phyloP scores from a whole-genome alignment of 2,329 filamentous ascomycete genomes.

The Alternaria hordeiaustralica region DNA sequence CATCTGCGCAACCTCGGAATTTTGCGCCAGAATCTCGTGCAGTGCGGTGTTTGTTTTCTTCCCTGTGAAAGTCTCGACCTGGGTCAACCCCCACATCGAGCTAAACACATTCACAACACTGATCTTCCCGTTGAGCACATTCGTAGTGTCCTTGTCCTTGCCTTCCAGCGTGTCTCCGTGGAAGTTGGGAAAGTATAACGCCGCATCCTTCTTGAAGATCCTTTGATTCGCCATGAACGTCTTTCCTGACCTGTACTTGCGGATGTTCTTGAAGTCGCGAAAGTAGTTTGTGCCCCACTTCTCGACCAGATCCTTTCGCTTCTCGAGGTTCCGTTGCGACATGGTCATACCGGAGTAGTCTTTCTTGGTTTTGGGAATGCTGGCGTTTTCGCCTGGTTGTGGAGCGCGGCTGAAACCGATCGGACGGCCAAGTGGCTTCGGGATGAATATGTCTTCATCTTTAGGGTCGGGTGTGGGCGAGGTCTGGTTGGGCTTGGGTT shows the following conservation, averaged over 20 bases:
- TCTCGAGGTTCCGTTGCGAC: slow-evolving; percentile 66
- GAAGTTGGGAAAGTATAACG: slow-evolving; percentile 94
- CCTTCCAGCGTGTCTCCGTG: slow-evolving; percentile 74
- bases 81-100: slow-evolving; percentile 83
- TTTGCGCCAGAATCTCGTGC: slow-evolving; percentile 63
- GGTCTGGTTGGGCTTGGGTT: slow-evolving; percentile 13
- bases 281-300: slow-evolving; percentile 90
- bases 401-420: slow-evolving; percentile 83
- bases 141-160: slow-evolving; percentile 71
- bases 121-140: slow-evolving; percentile 73
- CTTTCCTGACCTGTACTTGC: slow-evolving; percentile 79
- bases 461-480: slow-evolving; percentile 17
- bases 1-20: slow-evolving; percentile 68
- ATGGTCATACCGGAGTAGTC: slow-evolving; percentile 42
- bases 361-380: slow-evolving; percentile 63
- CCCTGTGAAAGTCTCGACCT: slow-evolving; percentile 73
- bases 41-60: slow-evolving; percentile 72
- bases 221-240: slow-evolving; percentile 84
- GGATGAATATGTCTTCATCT: slow-evolving; percentile 53
- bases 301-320: slow-evolving; percentile 75
- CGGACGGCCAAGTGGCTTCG: slow-evolving; percentile 68
- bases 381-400: slow-evolving; percentile 78
- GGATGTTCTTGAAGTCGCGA: slow-evolving; percentile 89
- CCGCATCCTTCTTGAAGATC: slow-evolving; percentile 81
- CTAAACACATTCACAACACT: slow-evolving; percentile 83